phyloP scores from a whole-genome alignment of 1,284 basidiomycete species.

The Erythrobasidium hasegawianum region DNA sequence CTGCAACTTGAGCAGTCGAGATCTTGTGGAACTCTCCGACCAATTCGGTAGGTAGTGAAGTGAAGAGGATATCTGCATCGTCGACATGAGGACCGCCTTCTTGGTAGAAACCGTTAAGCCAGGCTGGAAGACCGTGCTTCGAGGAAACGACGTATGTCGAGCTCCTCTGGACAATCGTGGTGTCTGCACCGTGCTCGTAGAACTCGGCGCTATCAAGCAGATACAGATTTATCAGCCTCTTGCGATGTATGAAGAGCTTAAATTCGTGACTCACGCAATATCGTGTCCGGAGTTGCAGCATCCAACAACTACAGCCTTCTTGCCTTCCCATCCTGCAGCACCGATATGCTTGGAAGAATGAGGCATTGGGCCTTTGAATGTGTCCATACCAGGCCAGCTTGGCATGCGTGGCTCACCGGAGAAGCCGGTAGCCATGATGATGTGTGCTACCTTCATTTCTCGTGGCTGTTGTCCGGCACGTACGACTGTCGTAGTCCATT shows the following conservation, averaged over 20 bases:
- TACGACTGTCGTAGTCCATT: conserved; percentile 51
- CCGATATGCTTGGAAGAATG: conserved; percentile 46
- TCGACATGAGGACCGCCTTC: conserved; percentile 52
- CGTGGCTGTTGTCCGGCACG: conserved; percentile 45
- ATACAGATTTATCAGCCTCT: too few relatives aligned
- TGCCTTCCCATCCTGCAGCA: conserved; percentile 42
- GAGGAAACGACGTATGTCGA: conserved; percentile 51
- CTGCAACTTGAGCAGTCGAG: conserved; percentile 44
- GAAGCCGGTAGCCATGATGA: conserved; percentile 52
- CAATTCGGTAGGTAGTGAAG: conserved; percentile 52
- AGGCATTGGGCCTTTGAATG: conserved; percentile 44
- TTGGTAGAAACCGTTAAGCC: conserved; percentile 49
- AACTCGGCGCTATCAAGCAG: conserved; percentile 45
- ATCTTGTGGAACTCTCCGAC: conserved; percentile 49
- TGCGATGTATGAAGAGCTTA: not conserved
- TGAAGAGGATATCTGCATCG: conserved; percentile 54
- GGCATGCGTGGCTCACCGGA: conserved; percentile 50
- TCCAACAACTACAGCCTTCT: conserved; percentile 48
- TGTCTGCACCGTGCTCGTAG: conserved; percentile 45
- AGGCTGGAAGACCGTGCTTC: conserved; percentile 41
- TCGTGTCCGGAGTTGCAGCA: conserved; percentile 48
- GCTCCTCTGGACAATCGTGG: conserved; percentile 49
- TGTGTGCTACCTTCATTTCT: conserved; percentile 49
- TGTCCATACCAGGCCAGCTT: conserved; percentile 42
- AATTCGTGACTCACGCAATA: conserved; percentile 32